Percentiles rank a stretch among this genome's conserved stretches.
phyloP scores from a whole-genome alignment of 768 basidiomycete genomes.

The Leccinum boreale region DNA sequence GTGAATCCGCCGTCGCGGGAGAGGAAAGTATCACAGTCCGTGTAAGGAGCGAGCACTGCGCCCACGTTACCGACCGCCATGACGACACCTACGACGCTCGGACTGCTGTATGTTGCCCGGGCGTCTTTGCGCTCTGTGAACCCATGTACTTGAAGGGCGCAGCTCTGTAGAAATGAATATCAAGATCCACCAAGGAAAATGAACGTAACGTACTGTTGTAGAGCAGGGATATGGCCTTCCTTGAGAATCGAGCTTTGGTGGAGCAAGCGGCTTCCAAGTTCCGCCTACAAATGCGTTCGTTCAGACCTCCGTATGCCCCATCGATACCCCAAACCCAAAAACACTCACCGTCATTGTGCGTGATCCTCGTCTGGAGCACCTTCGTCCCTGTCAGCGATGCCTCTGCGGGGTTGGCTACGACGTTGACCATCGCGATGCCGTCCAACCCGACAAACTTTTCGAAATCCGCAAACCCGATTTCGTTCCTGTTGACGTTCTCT shows the following conservation, averaged over 20 bases:
- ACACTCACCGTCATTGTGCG: slow-evolving; percentile 88
- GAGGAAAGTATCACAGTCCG: slow-evolving; percentile 91
- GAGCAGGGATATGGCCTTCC: slow-evolving; percentile 70
- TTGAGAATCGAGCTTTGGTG: slow-evolving; percentile 73
- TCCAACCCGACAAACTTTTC: slow-evolving; percentile 97
- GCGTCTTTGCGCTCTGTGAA: slow-evolving; percentile 92
- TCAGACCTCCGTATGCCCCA: not conserved
- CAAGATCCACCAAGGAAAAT: not conserved
- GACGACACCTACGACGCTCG: slow-evolving; percentile 86
- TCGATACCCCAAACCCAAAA: not conserved
- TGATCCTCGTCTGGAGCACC: slow-evolving; percentile 80
- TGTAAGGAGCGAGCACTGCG: slow-evolving; percentile 72
- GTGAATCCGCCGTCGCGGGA: slow-evolving; percentile 96
- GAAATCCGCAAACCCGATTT: slow-evolving; percentile 87
- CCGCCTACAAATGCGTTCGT: slow-evolving; percentile 49
- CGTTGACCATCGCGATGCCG: slow-evolving; percentile 90
- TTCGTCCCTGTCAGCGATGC: slow-evolving; percentile 71
- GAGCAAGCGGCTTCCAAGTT: slow-evolving; percentile 79
- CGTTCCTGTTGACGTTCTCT: slow-evolving; percentile 89
- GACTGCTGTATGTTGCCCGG: slow-evolving; percentile 90
- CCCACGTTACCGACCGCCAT: slow-evolving; percentile 98
- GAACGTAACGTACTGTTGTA: slow-evolving; percentile 47
- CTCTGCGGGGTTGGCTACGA: slow-evolving; percentile 79
- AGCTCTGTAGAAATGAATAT: slow-evolving; percentile 48
- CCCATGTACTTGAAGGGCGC: slow-evolving; percentile 88